Base-by-base conservation (phyloP, 176 grass and related monocot species). In the Saccharum officinarum region DNA sequence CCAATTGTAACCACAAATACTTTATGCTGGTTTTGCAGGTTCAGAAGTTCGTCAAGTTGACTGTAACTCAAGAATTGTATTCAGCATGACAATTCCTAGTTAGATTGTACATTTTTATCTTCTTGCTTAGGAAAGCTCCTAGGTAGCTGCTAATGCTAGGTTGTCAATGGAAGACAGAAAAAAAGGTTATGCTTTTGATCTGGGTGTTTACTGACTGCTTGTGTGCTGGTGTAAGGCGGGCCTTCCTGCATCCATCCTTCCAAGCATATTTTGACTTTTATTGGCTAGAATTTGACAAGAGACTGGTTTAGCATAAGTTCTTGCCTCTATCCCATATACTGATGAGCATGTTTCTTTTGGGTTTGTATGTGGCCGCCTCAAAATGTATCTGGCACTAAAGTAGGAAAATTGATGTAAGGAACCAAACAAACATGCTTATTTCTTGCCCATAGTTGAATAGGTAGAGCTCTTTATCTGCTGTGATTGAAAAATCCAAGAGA, bases 61-160 rank as follows among this genome's bases (percentile, higher is more conserved):
- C 36, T 44, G 55, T 83, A 83, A 75, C 76, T 57, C 60, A 80
- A 69, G 79, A 85, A 85, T 80, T 80, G 76, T 80, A 85, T 89
- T 75, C 68, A 62, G 69, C 69, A 74, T 89, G 69, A 57, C 61
- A 84, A 75, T 85, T 71, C 82, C 82, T 80, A 75, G 69, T 67
- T 78, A 78, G 82, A 80, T 6, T 76, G 49, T 80, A 75, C 69
- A 85, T 89, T 76, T 67, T 75, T 68, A 55, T 68, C 79, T 82
- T 49, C 62, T 67, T 4, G n/a, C 75, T 74, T 89, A 89, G 87
- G 69, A 80, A 61, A 47, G 10, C 42, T 60, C 55, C 61, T 61
- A 40, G 72, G 82, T 80, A 75, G 87, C 36, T 84, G 76, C 5
- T 75, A 52, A 47, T 75, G 45, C 46, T 75, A 75, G 72, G 28